Percentiles rank a stretch among this genome's conserved stretches.
Conservation (phyloP, 305 asterid genomes). For the Fraxinus greggii region DNA sequence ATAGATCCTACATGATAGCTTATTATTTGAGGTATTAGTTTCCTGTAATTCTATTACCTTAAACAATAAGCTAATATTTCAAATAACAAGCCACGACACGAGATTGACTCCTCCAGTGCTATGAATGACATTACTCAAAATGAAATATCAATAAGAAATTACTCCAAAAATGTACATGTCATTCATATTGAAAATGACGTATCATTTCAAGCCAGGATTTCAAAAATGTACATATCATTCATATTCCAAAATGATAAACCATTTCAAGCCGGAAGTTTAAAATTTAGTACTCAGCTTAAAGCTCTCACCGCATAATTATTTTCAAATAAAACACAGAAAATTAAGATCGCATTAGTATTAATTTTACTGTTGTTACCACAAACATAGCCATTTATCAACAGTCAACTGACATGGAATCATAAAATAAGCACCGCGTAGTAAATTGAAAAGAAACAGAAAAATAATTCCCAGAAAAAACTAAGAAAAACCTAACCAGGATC, state of each 20-base stretch:
- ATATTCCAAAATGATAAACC: not conserved
- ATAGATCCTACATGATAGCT: not conserved
- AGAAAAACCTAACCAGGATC: conserved; percentile 39
- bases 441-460: not conserved
- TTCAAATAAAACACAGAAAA: not conserved
- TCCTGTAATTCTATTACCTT: not conserved
- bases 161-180: not conserved
- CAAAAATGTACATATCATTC: not conserved
- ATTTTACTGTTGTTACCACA: not conserved
- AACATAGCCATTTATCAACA: not conserved
- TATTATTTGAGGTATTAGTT: not conserved
- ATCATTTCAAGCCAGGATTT: not conserved
- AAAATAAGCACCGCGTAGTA: conserved; percentile 8
- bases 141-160: not conserved
- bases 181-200: not conserved
- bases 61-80: not conserved
- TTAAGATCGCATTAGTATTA: not conserved
- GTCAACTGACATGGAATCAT: conserved; percentile 2
- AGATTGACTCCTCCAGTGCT: not conserved
- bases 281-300: not conserved
- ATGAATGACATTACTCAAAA: not conserved
- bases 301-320: not conserved
- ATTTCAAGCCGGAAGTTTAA: not conserved
- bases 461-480: not conserved
- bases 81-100: not conserved